A percentile compares a stretch with the other conserved stretches of the same genome.
These are phyloP conservation scores for Aphanomyces astaci DNA, from an alignment of 352 stramenopile species.

Conservation along the genomic window DNA sequence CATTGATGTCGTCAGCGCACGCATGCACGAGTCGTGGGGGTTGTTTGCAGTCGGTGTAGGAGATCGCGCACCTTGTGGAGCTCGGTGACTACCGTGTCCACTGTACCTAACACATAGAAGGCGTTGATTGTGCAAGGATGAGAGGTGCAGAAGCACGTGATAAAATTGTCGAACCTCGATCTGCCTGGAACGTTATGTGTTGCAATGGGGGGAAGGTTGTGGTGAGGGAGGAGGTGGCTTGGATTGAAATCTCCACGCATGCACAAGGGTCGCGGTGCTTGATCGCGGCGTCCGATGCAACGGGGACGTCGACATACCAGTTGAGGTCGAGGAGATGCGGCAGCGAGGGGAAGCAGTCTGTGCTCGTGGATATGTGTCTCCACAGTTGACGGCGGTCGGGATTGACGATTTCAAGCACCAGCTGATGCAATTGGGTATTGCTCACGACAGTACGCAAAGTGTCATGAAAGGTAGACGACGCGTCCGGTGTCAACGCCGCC, in stretches of 20 bases:
- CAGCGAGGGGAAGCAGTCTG: neutral
- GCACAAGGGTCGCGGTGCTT: neutral
- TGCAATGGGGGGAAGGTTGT: neutral
- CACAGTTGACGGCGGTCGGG: neutral
- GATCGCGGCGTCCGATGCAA: neutral
- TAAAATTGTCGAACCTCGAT: neutral
- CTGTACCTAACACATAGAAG: neutral
- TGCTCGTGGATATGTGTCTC: neutral
- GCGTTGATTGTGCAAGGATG: neutral
- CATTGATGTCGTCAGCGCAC: too few species aligned
- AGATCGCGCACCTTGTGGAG: conserved; percentile 9
- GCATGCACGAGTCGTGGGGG: too few species aligned
- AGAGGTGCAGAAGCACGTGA: neutral
- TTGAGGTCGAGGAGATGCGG: neutral
- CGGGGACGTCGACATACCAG: neutral
- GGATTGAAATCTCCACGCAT: neutral
- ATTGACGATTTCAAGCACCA: conserved; percentile 1
- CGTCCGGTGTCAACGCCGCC: neutral
- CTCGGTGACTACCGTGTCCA: neutral
- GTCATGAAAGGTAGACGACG: neutral
- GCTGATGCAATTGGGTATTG: neutral
- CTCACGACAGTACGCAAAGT: neutral
- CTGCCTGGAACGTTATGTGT: neutral
- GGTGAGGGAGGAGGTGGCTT: neutral
- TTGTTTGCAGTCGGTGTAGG: neutral